phyloP scores from a whole-genome alignment of 306 rosid species.

The Acacia confusa region DNA sequence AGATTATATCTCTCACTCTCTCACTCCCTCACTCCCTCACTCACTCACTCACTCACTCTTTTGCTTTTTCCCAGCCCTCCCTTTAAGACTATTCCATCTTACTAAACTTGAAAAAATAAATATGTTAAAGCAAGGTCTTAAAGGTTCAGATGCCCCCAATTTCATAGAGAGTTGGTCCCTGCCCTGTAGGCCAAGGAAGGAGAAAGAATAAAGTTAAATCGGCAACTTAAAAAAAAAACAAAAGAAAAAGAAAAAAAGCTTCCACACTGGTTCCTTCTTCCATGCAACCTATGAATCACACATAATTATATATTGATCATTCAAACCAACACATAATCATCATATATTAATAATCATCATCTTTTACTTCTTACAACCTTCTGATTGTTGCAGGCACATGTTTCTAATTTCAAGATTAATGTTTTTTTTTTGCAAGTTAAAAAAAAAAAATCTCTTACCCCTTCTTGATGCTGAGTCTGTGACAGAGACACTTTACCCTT shows the following conservation, averaged over 20 bases:
- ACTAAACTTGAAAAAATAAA: background rate
- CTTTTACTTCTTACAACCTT: slow-evolving; percentile 55
- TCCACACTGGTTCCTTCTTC: slow-evolving; percentile 55
- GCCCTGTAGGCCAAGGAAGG: slow-evolving; percentile 60
- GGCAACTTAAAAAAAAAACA: slow-evolving; percentile 35
- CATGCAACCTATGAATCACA: slow-evolving; percentile 58
- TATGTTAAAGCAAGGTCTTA: background rate
- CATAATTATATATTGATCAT: slow-evolving; percentile 62
- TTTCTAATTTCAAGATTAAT: slow-evolving; percentile 18
- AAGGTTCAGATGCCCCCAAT: slow-evolving; percentile 11
- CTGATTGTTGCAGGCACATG: slow-evolving; percentile 61
- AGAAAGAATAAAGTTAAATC: slow-evolving; percentile 58
- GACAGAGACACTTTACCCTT: slow-evolving; percentile 20
- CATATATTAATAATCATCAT: slow-evolving; percentile 81
- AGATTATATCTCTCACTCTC: background rate
- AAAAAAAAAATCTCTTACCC: slow-evolving; percentile 14
- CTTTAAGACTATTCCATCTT: slow-evolving; percentile 56
- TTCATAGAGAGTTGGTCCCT: slow-evolving; percentile 45
- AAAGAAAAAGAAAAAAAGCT: slow-evolving; percentile 42
- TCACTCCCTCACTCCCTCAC: background rate
- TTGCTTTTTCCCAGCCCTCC: slow-evolving; percentile 59
- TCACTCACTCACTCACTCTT: slow-evolving; percentile 24
- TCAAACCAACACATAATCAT: slow-evolving; percentile 62
- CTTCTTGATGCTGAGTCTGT: background rate
- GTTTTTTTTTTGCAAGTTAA: background rate